phyloP scores from a whole-genome alignment of 1,284 basidiomycete species.

The Neolentinus lepideus region DNA sequence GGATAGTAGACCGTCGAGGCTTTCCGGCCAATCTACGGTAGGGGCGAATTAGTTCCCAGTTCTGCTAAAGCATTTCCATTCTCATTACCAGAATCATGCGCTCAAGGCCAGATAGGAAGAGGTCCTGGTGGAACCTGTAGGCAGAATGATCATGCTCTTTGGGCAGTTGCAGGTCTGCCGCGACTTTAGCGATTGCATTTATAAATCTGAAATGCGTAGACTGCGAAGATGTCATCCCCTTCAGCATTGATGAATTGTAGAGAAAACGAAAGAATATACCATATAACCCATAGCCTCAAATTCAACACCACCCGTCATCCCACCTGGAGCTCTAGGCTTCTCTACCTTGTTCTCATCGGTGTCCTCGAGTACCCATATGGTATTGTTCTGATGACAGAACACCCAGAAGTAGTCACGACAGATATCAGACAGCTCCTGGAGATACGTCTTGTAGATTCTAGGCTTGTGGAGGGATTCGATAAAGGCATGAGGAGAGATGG shows the following conservation, averaged over 20 bases:
- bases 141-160: constrained; percentile 70
- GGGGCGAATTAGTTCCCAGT: constrained; percentile 1
- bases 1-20: constrained; percentile 92
- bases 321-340: constrained; percentile 90
- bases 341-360: constrained; percentile 82
- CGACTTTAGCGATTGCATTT: constrained; percentile 65
- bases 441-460: constrained; percentile 86
- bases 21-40: constrained; percentile 77
- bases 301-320: constrained; percentile 98
- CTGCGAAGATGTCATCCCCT: constrained; percentile 31
- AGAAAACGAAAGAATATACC: constrained; percentile 40
- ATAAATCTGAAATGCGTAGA: constrained; percentile 80
- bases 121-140: constrained; percentile 72
- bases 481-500: constrained; percentile 80
- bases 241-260: constrained; percentile 7
- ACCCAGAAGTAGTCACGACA: constrained; percentile 99
- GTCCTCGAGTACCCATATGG: constrained; percentile 78
- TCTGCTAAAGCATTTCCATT: no score
- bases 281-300: constrained; percentile 96
- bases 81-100: constrained; percentile 62
- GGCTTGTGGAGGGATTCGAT: constrained; percentile 80
- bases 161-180: constrained; percentile 55
- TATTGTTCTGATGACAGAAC: constrained; percentile 94
- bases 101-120: constrained; percentile 86
- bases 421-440: constrained; percentile 84